Evolutionary conservation across 805 yeast genomes (phyloP).

Genomic region (Kuraishia ogatae): DNA sequence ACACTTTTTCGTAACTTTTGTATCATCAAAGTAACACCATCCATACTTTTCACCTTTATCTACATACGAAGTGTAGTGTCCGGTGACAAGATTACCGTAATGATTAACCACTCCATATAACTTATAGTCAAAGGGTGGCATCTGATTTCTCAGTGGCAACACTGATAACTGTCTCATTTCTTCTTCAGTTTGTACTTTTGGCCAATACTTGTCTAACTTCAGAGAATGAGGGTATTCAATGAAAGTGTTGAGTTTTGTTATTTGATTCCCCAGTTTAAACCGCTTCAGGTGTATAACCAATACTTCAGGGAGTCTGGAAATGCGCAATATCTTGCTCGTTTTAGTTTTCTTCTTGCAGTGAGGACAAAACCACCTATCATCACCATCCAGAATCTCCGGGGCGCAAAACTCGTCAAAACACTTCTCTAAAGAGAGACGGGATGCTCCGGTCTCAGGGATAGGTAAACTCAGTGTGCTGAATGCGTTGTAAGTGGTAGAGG

Average conservation of each 20-base stretch:
- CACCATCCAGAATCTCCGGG: slow-evolving; percentile 64
- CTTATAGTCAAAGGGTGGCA: slow-evolving; percentile 71
- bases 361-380: slow-evolving; percentile 83
- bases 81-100: slow-evolving; percentile 72
- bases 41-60: slow-evolving; percentile 48
- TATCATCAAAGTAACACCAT: slow-evolving; percentile 84
- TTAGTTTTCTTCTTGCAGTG: slow-evolving; percentile 53
- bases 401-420: slow-evolving; percentile 76
- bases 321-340: slow-evolving; percentile 60
- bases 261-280: slow-evolving; percentile 47
- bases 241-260: slow-evolving; percentile 53
- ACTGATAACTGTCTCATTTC: slow-evolving; percentile 37
- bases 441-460: slow-evolving; percentile 41
- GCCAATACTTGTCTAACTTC: slow-evolving; percentile 66
- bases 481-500: slow-evolving; percentile 82
- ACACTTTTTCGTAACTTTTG: slow-evolving; percentile 48
- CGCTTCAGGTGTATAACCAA: slow-evolving; percentile 81
- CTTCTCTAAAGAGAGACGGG: slow-evolving; percentile 33
- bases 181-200: slow-evolving; percentile 29
- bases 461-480: slow-evolving; percentile 78
- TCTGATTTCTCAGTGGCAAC: slow-evolving; percentile 62
- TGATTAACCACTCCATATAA: slow-evolving; percentile 81
- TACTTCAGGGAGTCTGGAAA: slow-evolving; percentile 71
- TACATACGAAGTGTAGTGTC: slow-evolving; percentile 83
- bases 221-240: slow-evolving; percentile 57